phyloP scores from a whole-genome alignment of 2,329 filamentous ascomycete species.

The Pseudocercospora fuligena region DNA sequence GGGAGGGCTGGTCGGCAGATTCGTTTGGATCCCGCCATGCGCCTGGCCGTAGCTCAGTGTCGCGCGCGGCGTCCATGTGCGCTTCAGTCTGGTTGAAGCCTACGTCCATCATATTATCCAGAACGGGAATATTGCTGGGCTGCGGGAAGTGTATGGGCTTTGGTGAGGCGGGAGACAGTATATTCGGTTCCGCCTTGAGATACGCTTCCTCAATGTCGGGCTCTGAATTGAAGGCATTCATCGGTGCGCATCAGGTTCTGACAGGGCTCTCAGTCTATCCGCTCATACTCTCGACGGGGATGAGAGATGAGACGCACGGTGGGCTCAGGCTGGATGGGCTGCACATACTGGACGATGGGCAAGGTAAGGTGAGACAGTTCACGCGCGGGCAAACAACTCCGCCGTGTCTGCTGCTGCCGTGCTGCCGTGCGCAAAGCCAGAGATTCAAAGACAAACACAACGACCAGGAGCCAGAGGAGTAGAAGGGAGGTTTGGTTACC shows the following conservation, averaged over 20 bases:
- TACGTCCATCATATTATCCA: constrained; percentile 74
- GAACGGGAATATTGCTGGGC: constrained; percentile 70
- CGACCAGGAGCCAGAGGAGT: not conserved
- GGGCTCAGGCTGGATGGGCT: not conserved
- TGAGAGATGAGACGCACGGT: constrained; percentile 1
- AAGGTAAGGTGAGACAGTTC: not conserved
- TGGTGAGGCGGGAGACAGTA: constrained; percentile 71
- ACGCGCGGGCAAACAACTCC: not conserved
- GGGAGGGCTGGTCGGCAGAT: constrained; percentile 23
- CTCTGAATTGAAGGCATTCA: constrained; percentile 26
- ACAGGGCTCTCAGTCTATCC: constrained; percentile 9
- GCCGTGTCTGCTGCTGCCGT: not conserved
- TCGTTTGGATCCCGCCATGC: constrained; percentile 41
- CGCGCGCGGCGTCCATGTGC: constrained; percentile 52
- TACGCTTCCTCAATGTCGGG: constrained; percentile 56
- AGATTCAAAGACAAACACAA: not conserved
- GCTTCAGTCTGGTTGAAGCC: constrained; percentile 70
- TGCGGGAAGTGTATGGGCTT: constrained; percentile 71
- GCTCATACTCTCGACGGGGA: not conserved
- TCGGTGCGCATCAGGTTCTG: constrained; percentile 22
- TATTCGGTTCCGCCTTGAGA: constrained; percentile 63
- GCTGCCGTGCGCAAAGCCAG: constrained; percentile 1
- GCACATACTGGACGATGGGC: constrained; percentile 2
- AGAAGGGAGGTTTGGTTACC: constrained; percentile 7
- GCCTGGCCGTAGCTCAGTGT: constrained; percentile 40